phyloP scores from a whole-genome alignment of 176 grass and related monocot species.

The Rhynchospora tenuis region DNA sequence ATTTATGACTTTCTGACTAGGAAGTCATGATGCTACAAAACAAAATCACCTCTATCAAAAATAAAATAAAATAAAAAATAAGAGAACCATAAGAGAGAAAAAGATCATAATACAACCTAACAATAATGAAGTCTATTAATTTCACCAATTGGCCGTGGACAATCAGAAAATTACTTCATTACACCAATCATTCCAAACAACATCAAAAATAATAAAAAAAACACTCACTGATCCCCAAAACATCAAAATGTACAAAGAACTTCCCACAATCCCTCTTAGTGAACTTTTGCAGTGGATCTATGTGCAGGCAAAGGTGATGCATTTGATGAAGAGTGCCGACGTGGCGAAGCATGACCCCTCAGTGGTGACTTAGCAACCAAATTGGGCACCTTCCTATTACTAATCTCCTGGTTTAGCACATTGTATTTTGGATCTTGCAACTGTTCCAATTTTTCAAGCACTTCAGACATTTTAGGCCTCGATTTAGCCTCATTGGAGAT shows the following conservation, averaged over 20 bases:
- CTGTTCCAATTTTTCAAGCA: conserved; percentile 53
- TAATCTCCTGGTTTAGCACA: not conserved
- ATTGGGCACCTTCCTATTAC: conserved; percentile 21
- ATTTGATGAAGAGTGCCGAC: conserved; percentile 8
- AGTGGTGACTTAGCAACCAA: conserved; percentile 37
- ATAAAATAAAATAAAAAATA: too few relatives aligned
- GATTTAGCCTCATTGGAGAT: conserved; percentile 45
- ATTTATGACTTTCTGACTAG: too few relatives aligned
- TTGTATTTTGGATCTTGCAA: conserved; percentile 42
- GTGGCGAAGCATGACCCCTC: conserved; percentile 25
- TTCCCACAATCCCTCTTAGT: conserved; percentile 19
- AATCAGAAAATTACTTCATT: conserved; percentile 18
- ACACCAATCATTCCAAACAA: conserved; percentile 1
- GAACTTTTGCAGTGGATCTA: conserved; percentile 27
- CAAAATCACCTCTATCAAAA: too few relatives aligned
- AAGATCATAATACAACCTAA: not conserved
- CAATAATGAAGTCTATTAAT: not conserved
- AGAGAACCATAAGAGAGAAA: too few relatives aligned
- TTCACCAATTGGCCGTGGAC: not conserved
- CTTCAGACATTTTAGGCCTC: conserved; percentile 42
- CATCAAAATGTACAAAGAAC: conserved; percentile 18
- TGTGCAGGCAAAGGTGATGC: conserved; percentile 35
- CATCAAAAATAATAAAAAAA: conserved; percentile 14
- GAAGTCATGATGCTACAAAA: too few relatives aligned
- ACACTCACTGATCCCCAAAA: conserved; percentile 28